These are phyloP conservation scores for Rhizopus microsporus DNA, from an alignment of 371 early-diverging fungal species.

Conservation along the genomic window DNA sequence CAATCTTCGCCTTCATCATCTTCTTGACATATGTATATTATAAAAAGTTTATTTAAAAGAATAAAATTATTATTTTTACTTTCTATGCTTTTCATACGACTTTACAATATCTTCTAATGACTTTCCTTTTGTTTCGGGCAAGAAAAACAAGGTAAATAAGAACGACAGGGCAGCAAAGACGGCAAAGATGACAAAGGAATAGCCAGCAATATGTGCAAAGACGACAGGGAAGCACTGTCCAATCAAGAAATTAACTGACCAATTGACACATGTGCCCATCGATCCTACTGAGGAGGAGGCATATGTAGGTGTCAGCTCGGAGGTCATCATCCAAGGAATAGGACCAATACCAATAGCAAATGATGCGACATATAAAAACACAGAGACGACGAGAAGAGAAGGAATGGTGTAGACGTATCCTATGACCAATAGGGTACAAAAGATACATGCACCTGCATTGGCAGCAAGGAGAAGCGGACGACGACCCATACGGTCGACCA, in stretches of 20 bases:
- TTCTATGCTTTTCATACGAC: conserved; percentile 10
- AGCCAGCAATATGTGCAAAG: conserved; percentile 19
- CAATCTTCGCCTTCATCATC: not conserved
- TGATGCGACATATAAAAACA: conserved; percentile 77
- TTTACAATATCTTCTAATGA: conserved; percentile 62
- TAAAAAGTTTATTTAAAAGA: not conserved
- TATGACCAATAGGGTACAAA: conserved; percentile 57
- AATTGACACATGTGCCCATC: conserved; percentile 64
- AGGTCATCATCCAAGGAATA: conserved; percentile 79
- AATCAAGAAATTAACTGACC: conserved; percentile 43
- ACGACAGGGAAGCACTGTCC: conserved; percentile 27
- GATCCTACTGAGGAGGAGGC: conserved; percentile 57
- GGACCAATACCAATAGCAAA: conserved; percentile 88
- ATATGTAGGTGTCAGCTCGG: conserved; percentile 72
- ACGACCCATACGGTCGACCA: conserved; percentile 80
- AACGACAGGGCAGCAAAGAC: conserved; percentile 25
- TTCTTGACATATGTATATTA: not conserved
- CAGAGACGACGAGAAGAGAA: conserved; percentile 59
- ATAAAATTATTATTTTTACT: not conserved
- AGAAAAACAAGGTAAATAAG: conserved; percentile 40
- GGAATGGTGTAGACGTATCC: conserved; percentile 50
- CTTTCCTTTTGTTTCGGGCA: conserved; percentile 83
- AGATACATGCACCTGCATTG: conserved; percentile 56
- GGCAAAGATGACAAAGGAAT: conserved; percentile 30
- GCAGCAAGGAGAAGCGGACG: conserved; percentile 70